These are phyloP conservation scores for Talaromyces sp. DNA, from an alignment of 2,329 filamentous ascomycete species.

Conservation along the genomic window DNA sequence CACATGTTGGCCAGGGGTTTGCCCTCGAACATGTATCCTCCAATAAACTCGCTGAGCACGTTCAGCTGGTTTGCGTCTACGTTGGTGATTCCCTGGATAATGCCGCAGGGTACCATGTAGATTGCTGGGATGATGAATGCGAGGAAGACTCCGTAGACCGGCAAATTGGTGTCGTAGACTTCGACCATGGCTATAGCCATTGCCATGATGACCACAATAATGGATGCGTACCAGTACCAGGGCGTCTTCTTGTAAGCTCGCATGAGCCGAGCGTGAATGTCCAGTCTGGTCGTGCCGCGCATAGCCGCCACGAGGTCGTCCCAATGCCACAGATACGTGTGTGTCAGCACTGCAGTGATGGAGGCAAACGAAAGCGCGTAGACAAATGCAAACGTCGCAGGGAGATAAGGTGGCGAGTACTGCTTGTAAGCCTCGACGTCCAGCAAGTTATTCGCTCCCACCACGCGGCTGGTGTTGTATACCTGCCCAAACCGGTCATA, in stretches of 20 bases:
- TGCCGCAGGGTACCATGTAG: constrained; percentile 41
- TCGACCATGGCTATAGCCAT: constrained; percentile 30
- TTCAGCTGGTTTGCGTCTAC: constrained; percentile 40
- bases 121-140: constrained; percentile 36
- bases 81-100: constrained; percentile 41
- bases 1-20: constrained; percentile 42
- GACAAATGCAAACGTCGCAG: constrained; percentile 48
- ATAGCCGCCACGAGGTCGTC: constrained; percentile 23
- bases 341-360: constrained; percentile 45
- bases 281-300: constrained; percentile 31
- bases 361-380: constrained; percentile 60
- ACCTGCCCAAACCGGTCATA: constrained; percentile 55
- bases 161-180: constrained; percentile 38
- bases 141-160: constrained; percentile 39
- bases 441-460: constrained; percentile 48
- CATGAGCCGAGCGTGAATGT: constrained; percentile 39
- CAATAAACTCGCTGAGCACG: constrained; percentile 40
- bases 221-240: constrained; percentile 37
- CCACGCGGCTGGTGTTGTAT: constrained; percentile 55
- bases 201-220: constrained; percentile 27
- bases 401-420: constrained; percentile 60
- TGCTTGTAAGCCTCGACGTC: constrained; percentile 53
- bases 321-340: constrained; percentile 24
- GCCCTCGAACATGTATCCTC: constrained; percentile 40
- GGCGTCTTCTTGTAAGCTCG: constrained; percentile 32